A percentile compares a stretch with the other conserved stretches of the same genome.
phyloP scores from a whole-genome alignment of 1,284 basidiomycete species.

The Heliocybe sulcata region DNA sequence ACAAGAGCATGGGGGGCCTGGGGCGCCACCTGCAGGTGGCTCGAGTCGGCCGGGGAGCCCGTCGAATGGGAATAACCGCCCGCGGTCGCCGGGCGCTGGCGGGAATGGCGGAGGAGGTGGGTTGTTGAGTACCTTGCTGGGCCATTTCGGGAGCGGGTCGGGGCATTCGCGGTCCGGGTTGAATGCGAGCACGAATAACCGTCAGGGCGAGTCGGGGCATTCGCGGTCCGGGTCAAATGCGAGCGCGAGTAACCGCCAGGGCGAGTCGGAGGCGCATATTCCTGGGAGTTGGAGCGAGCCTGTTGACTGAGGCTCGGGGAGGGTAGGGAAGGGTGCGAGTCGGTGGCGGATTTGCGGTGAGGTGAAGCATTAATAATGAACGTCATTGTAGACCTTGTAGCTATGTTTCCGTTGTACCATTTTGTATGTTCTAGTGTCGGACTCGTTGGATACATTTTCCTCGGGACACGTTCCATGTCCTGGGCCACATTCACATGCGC shows the following conservation, averaged over 20 bases:
- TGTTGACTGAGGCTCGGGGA: background rate
- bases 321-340: too few relatives aligned
- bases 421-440: background rate
- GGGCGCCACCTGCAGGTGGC: background rate
- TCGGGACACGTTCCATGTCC: too few relatives aligned
- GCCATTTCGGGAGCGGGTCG: background rate
- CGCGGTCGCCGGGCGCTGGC: background rate
- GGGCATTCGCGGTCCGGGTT: background rate
- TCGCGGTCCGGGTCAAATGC: background rate
- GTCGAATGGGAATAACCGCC: background rate
- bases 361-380: background rate
- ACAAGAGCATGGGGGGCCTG: slow-evolving; percentile 3
- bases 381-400: background rate
- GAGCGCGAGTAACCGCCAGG: background rate
- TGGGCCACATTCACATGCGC: too few relatives aligned
- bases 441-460: too few relatives aligned
- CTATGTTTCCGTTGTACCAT: background rate
- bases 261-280: background rate
- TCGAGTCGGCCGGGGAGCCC: background rate
- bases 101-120: background rate
- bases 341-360: background rate
- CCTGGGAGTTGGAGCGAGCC: background rate
- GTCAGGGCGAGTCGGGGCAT: background rate
- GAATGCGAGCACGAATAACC: background rate
- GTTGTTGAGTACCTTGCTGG: background rate